Conservation (phyloP, 129 eudicot species). For the Artemisia tridentata region DNA sequence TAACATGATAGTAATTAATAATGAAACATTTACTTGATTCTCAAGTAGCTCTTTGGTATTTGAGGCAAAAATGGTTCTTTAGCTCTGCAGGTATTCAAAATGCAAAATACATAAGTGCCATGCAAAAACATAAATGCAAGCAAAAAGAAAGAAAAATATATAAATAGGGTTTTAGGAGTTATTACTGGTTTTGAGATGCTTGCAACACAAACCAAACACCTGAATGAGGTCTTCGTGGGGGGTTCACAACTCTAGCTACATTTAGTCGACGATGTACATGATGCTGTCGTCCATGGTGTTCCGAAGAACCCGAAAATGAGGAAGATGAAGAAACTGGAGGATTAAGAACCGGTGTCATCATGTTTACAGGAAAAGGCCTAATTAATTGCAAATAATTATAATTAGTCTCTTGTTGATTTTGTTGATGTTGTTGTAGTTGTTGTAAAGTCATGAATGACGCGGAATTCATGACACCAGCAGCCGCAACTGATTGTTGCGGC, state of each 20-base stretch:
- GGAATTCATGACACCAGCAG: conserved; percentile 5
- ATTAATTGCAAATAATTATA: conserved; percentile 30
- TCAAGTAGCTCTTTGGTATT: conserved; percentile 76
- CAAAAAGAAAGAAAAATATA: not conserved
- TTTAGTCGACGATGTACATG: conserved; percentile 32
- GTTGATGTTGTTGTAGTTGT: conserved; percentile 4
- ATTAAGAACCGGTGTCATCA: conserved; percentile 20
- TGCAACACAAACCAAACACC: conserved; percentile 82
- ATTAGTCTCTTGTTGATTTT: conserved; percentile 29
- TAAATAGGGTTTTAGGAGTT: conserved; percentile 25
- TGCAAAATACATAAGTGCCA: conserved; percentile 3
- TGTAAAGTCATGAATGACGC: conserved; percentile 20
- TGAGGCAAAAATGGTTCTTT: conserved; percentile 86
- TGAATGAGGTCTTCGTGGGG: conserved; percentile 74
- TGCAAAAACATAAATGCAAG: not conserved
- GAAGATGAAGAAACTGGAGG: conserved; percentile 25
- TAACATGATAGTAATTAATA: not conserved
- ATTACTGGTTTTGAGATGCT: conserved; percentile 67
- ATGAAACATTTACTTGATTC: conserved; percentile 57
- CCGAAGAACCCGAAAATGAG: conserved; percentile 34
- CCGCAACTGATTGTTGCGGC: conserved; percentile 19
- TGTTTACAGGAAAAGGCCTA: conserved; percentile 39
- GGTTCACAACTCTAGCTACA: conserved; percentile 48
- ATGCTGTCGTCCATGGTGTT: conserved; percentile 18
- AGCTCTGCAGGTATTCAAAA: conserved; percentile 49